These are phyloP conservation scores for Candida sp. DNA, from an alignment of 1,139 yeast genomes.

Conservation along the genomic window DNA sequence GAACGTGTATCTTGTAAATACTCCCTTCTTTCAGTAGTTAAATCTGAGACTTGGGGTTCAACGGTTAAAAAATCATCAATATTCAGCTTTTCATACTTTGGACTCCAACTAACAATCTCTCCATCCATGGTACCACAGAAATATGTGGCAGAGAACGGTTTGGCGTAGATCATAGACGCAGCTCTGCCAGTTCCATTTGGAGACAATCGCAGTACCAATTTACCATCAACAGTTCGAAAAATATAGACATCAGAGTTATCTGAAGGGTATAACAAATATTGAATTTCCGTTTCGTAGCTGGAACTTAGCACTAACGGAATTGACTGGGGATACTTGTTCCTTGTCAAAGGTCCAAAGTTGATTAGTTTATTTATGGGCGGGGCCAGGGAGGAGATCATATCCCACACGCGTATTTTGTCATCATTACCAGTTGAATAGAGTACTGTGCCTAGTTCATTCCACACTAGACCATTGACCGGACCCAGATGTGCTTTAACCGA, in stretches of 20 bases:
- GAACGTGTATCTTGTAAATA: background rate
- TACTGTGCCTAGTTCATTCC: conserved; percentile 63
- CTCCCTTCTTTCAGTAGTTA: background rate
- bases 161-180: conserved; percentile 49
- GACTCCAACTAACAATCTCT: conserved; percentile 51
- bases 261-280: conserved; percentile 65
- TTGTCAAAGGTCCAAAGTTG: conserved; percentile 75
- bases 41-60: background rate
- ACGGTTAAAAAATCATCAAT: conserved; percentile 6
- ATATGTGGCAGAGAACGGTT: conserved; percentile 40
- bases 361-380: conserved; percentile 58
- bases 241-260: conserved; percentile 78
- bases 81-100: conserved; percentile 22
- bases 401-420: conserved; percentile 77
- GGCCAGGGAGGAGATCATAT: conserved; percentile 43
- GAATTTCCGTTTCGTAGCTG: conserved; percentile 45
- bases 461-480: conserved; percentile 69
- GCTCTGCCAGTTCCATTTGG: conserved; percentile 42
- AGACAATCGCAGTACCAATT: conserved; percentile 48
- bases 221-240: conserved; percentile 62
- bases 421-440: conserved; percentile 71
- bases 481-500: conserved; percentile 68
- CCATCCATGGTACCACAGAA: conserved; percentile 60
- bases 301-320: conserved; percentile 46
- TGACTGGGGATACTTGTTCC: conserved; percentile 57